phyloP scores from a whole-genome alignment of 2,329 filamentous ascomycete genomes.

The Hortaea werneckii region DNA sequence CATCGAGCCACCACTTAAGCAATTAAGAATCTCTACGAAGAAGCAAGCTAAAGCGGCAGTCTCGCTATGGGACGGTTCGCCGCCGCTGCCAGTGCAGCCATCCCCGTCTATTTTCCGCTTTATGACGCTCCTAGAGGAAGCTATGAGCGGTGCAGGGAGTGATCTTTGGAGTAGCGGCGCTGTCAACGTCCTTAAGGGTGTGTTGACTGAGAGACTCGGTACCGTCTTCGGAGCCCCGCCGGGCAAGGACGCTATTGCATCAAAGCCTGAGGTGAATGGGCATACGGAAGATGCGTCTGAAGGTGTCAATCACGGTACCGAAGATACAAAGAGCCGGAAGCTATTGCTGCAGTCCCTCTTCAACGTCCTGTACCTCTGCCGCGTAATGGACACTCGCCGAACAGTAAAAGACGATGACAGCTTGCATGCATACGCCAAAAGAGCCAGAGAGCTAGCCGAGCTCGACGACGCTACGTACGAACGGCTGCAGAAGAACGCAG shows the following conservation, averaged over 20 bases:
- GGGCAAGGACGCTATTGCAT: background rate
- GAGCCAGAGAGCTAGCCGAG: conserved; percentile 28
- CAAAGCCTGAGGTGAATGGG: conserved; percentile 4
- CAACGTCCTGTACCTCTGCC: conserved; percentile 34
- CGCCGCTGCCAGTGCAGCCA: conserved; percentile 65
- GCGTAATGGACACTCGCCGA: conserved; percentile 2
- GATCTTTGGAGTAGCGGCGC: conserved; percentile 74
- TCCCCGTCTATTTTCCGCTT: conserved; percentile 66
- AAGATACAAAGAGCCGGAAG: background rate
- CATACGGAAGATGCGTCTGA: conserved; percentile 2
- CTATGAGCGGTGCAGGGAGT: conserved; percentile 60
- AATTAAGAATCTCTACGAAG: background rate
- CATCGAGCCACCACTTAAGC: background rate
- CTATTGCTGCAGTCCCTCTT: conserved; percentile 31
- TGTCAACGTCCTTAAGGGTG: conserved; percentile 51
- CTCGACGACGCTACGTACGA: conserved; percentile 44
- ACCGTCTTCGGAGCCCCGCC: conserved; percentile 25
- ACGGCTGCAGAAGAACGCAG: conserved; percentile 50
- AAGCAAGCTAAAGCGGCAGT: background rate
- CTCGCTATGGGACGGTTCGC: conserved; percentile 69
- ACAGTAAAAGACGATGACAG: background rate
- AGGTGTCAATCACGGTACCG: background rate
- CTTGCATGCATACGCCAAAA: conserved; percentile 4
- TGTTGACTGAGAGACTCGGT: conserved; percentile 43
- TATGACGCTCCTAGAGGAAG: conserved; percentile 51